Evolutionary conservation across 805 yeast species (phyloP).

Genomic region (Alloascoidea africana): DNA sequence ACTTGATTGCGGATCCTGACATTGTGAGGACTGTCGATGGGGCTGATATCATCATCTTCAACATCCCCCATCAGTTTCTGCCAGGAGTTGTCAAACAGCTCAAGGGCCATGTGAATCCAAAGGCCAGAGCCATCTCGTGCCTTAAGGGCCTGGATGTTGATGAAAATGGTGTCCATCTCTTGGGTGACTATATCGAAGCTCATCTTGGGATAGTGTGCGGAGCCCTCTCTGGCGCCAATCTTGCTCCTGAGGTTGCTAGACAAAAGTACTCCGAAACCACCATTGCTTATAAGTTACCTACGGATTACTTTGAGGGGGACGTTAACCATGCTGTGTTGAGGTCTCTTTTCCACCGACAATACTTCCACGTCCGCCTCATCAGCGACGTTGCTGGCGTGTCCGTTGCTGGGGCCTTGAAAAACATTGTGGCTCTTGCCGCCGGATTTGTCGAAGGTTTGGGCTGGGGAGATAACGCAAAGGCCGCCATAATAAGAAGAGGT

Average conservation of each 20-base stretch:
- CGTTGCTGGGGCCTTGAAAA: constrained; percentile 93
- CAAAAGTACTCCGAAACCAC: constrained; percentile 97
- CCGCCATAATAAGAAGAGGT: constrained; percentile 96
- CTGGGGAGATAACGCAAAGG: constrained; percentile 98
- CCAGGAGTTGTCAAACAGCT: constrained; percentile 62
- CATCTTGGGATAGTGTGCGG: constrained; percentile 84
- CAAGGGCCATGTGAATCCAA: constrained; percentile 55
- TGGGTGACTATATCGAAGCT: constrained; percentile 67
- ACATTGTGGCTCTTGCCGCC: constrained; percentile 90
- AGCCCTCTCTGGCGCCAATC: constrained; percentile 92
- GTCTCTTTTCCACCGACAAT: constrained; percentile 88
- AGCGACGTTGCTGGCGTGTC: constrained; percentile 94
- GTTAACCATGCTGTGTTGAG: constrained; percentile 60
- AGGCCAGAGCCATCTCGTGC: constrained; percentile 84
- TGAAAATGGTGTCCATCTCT: constrained; percentile 54
- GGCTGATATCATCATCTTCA: constrained; percentile 82
- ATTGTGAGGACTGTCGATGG: constrained; percentile 58
- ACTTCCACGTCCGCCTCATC: constrained; percentile 90
- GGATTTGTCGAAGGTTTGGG: constrained; percentile 96
- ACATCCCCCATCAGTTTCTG: constrained; percentile 95
- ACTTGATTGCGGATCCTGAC: constrained; percentile 79
- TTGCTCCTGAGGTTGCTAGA: constrained; percentile 93
- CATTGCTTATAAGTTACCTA: constrained; percentile 73
- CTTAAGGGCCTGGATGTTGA: constrained; percentile 88
- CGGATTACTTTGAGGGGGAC: constrained; percentile 55